Evolutionary conservation across 441 rosid genomes (phyloP).

Genomic region (Mallotus japonicus): DNA sequence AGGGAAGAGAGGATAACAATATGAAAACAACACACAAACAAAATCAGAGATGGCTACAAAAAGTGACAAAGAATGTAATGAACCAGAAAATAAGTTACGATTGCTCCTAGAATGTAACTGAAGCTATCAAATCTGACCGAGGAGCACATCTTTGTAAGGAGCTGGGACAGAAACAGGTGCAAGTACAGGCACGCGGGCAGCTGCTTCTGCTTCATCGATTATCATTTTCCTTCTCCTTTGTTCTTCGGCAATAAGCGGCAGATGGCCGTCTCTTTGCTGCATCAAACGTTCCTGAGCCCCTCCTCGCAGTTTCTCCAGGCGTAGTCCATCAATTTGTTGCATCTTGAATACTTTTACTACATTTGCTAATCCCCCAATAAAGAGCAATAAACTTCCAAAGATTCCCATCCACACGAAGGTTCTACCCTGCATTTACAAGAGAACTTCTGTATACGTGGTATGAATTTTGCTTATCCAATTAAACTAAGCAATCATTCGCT

Average conservation of each 20-base stretch:
- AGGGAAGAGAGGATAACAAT: neutral
- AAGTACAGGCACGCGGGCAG: neutral
- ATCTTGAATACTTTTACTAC: conserved; percentile 72
- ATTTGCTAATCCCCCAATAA: conserved; percentile 55
- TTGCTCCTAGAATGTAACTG: neutral
- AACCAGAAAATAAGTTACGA: neutral
- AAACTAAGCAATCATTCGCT: too few species aligned
- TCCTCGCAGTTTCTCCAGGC: conserved; percentile 71
- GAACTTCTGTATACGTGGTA: neutral
- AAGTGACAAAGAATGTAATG: neutral
- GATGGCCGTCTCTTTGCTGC: conserved; percentile 50
- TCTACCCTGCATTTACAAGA: conserved; percentile 35
- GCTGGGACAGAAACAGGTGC: conserved; percentile 24
- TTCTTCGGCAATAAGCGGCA: conserved; percentile 57
- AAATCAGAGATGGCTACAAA: neutral
- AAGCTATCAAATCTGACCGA: conserved; percentile 35
- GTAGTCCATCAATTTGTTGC: conserved; percentile 46
- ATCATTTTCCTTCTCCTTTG: conserved; percentile 37
- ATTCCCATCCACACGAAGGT: conserved; percentile 57
- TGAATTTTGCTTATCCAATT: too few species aligned
- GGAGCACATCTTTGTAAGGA: conserved; percentile 71
- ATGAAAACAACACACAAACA: neutral
- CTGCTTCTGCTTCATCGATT: conserved; percentile 28
- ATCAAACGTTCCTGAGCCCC: conserved; percentile 62
- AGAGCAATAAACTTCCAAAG: conserved; percentile 47